A percentile compares a stretch with the other conserved stretches of the same genome.
Conservation (phyloP, 2,329 filamentous ascomycete genomes). For the Mycosphaerella arachidis region DNA sequence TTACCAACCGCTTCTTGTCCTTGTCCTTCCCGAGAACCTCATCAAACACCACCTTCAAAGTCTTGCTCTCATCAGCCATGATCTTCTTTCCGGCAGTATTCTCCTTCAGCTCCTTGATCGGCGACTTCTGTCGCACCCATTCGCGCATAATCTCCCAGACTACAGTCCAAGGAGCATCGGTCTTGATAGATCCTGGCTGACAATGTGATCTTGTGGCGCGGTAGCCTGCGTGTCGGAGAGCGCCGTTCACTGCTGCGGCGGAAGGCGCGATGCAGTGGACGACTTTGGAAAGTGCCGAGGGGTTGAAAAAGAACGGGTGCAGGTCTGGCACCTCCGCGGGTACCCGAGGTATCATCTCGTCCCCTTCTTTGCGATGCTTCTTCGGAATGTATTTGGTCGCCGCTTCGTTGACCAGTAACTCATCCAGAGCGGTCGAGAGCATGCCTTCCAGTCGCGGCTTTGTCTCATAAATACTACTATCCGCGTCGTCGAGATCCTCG, state of each 20-base stretch:
- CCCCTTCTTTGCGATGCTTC: slow-evolving; percentile 2
- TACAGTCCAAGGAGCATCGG: slow-evolving; percentile 82
- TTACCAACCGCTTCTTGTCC: slow-evolving; percentile 60
- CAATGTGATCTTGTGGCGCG: slow-evolving; percentile 80
- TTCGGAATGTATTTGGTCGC: slow-evolving; percentile 6
- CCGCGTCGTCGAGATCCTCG: slow-evolving; percentile 62
- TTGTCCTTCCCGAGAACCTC: slow-evolving; percentile 69
- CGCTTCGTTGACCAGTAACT: slow-evolving; percentile 41
- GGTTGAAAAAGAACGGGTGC: slow-evolving; percentile 82
- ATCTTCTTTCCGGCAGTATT: slow-evolving; percentile 70
- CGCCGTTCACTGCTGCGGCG: slow-evolving; percentile 75
- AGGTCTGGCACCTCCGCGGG: slow-evolving; percentile 64
- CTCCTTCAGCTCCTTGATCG: slow-evolving; percentile 69
- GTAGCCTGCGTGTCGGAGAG: slow-evolving; percentile 76
- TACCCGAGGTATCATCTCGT: slow-evolving; percentile 39
- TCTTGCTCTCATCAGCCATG: slow-evolving; percentile 29
- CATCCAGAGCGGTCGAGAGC: slow-evolving; percentile 82
- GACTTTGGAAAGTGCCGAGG: slow-evolving; percentile 67
- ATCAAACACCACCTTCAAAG: slow-evolving; percentile 69
- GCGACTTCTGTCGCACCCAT: slow-evolving; percentile 77
- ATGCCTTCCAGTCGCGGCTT: slow-evolving; percentile 80
- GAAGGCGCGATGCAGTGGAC: slow-evolving; percentile 75
- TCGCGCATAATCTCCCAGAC: slow-evolving; percentile 93
- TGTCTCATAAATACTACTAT: slow-evolving; percentile 71
- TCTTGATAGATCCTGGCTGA: slow-evolving; percentile 85